These are phyloP conservation scores for Taphrina wiesneri DNA, from an alignment of 1,139 yeast genomes.

Conservation along the genomic window DNA sequence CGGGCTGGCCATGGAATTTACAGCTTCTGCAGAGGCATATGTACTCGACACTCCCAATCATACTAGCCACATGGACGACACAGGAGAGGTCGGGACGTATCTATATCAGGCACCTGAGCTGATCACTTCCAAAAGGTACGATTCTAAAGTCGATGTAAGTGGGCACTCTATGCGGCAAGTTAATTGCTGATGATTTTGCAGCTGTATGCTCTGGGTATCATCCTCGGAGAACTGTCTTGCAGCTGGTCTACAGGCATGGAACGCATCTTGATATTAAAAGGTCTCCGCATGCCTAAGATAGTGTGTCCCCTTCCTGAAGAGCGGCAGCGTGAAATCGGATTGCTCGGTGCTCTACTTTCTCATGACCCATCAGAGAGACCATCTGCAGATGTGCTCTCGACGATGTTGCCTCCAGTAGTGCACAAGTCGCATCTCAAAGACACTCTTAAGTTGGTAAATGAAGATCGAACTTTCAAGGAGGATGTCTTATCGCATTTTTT, in stretches of 20 bases:
- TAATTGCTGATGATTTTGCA: not conserved
- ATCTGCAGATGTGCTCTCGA: conserved; percentile 64
- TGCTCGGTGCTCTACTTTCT: conserved; percentile 55
- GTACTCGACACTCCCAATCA: conserved; percentile 38
- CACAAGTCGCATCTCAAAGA: conserved; percentile 51
- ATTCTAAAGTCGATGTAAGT: conserved; percentile 64
- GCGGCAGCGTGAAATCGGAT: conserved; percentile 52
- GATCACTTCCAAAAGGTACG: not conserved
- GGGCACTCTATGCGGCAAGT: not conserved
- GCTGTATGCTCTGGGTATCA: conserved; percentile 79
- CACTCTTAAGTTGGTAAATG: conserved; percentile 50
- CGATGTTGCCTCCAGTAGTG: conserved; percentile 81
- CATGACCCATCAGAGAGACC: conserved; percentile 81
- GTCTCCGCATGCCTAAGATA: conserved; percentile 67
- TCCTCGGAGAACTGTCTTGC: conserved; percentile 92
- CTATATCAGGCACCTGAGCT: conserved; percentile 87
- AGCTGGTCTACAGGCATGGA: conserved; percentile 88
- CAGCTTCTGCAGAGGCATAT: not conserved
- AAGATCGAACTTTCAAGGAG: conserved; percentile 84
- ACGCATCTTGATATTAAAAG: conserved; percentile 67
- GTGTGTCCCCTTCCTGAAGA: conserved; percentile 56
- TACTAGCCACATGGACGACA: conserved; percentile 55
- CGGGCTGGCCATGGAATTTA: conserved; percentile 68
- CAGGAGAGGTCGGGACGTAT: conserved; percentile 66
- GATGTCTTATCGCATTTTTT: conserved; percentile 68